Evolutionary conservation across 805 yeast genomes (phyloP), one percentile per base, ranked within the genome.

Genomic region (Pichia eremophila): DNA sequence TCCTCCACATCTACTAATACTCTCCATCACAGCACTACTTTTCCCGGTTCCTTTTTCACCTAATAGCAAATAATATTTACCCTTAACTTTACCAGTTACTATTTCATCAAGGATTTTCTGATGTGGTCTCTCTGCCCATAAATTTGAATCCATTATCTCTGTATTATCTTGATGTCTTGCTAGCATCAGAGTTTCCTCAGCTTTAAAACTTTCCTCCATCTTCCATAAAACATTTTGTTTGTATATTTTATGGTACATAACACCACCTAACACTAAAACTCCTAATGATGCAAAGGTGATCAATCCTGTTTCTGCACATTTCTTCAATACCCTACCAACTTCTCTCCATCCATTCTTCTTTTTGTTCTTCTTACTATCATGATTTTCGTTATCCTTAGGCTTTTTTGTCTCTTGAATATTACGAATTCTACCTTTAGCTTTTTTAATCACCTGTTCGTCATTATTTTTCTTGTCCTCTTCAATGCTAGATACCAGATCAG

Each of bases 31-130:
- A 69, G 87, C 73, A 0, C 91, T 81, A 0, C 89, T 81, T 59
- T 85, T 85, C 2, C 95, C 95, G 0, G 93, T 85, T 1, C 95
- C 95, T 60, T 86, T 85, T 60, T 85, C 95, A 31, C 95, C 95
- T 39, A 86, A 75, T 11, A 86, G 59, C 43, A 86, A 65, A 57
- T 78, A 82, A 64, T 85, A 86, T 17, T 91, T 62, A 0, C 95
- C 95, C 7, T 64, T 64, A 2, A 75, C 66, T n/a, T 72, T 63
- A 1, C 95, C 95, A 9, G 73, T 60, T 4, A 86, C 71, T 29
- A 85, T 78, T 36, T 75, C 78, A 63, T 86, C 86, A 32, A 85
- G 60, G 9, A 79, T 58, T 27, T 68, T 57, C 56, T 85, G 95
- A 54, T 85, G 85, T 1, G 79, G 79, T 38, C 95, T 69, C 43